These are phyloP conservation scores for Lasiosphaeria hispida DNA, from an alignment of 495 filamentous ascomycete genomes.

Conservation along the genomic window DNA sequence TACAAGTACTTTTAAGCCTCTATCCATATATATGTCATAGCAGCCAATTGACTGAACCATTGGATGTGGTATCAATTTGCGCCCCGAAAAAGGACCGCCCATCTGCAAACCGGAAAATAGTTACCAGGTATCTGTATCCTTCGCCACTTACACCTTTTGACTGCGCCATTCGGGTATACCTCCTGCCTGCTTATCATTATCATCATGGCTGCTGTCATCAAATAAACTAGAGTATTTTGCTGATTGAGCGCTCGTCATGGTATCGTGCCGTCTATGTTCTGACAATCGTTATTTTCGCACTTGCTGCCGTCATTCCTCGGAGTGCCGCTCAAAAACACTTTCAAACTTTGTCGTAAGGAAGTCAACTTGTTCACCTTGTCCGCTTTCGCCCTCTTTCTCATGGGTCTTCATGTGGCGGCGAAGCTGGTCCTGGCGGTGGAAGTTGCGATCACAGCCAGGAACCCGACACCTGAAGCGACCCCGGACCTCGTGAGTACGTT, in stretches of 20 bases:
- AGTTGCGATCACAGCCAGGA: constrained; percentile 50
- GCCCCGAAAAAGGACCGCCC: too few species aligned
- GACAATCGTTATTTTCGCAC: not conserved
- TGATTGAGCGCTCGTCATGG: not conserved
- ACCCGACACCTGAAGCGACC: constrained; percentile 48
- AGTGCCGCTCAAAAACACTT: constrained; percentile 1
- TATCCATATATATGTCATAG: too few species aligned
- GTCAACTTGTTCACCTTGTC: not conserved
- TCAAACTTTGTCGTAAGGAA: constrained; percentile 10
- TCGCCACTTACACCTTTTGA: too few species aligned
- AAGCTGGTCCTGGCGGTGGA: constrained; percentile 57
- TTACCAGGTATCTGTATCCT: too few species aligned
- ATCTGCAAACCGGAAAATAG: too few species aligned
- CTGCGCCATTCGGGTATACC: too few species aligned
- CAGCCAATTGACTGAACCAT: too few species aligned
- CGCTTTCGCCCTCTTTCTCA: constrained; percentile 23
- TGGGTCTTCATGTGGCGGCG: constrained; percentile 43
- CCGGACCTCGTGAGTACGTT: constrained; percentile 49
- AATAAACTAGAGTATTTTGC: not conserved
- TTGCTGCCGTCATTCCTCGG: not conserved
- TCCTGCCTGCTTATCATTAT: too few species aligned
- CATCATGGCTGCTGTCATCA: not conserved
- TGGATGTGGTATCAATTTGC: too few species aligned
- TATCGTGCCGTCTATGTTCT: not conserved
- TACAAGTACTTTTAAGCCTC: too few species aligned